Base-by-base conservation (phyloP, 371 early-diverging fungal genomes). In the Saksenaea vasiformis region DNA sequence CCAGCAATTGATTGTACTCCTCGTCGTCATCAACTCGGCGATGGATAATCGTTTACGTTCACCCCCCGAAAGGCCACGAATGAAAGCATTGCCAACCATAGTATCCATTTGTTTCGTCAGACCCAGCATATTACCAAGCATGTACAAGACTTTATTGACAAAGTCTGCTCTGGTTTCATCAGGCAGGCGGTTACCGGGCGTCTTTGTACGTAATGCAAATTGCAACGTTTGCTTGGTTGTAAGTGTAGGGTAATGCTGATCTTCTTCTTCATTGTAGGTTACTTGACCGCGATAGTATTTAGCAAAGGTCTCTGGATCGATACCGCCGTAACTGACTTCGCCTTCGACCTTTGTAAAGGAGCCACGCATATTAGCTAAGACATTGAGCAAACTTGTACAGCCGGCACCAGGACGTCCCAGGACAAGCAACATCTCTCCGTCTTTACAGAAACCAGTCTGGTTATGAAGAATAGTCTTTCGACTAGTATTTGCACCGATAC, bases 11-110 rank as follows among this genome's bases (percentile, higher is more conserved):
- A 93, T 76, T 2, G 86, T 71, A 24, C 90, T 88, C 34, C 81
- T 78, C 13, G 90, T 85, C 3, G 94, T 86, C 60, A 96, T 87
- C 71, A 95, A 92, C 72, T 90, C 90, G 14, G 91, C 95, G 62
- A 94, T 93, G 0, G 88, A 85, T 15, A 92, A 78, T 60, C 97
- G 88, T 85, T 96, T 95, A 54, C 91, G 82, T 81, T 89, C 94
- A 60, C 95, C 96, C 63, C 90, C 96, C n/a, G 89, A 88, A 35
- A 93, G 78, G 60, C 95, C 94, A 62, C 92, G 91, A 51, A 90
- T 68, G 38, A 87, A 87, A 2, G 90, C 91, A 70, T 93, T 89
- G 28, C 96, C 96, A 14, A 95, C 91, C 43, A 90, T 75, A 3
- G 92, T 89, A 72, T 94, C 75, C 56, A 87, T 82, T 68, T 88